Base-by-base conservation (phyloP, 352 stramenopile genomes). In the Phytopythium sindhum region DNA sequence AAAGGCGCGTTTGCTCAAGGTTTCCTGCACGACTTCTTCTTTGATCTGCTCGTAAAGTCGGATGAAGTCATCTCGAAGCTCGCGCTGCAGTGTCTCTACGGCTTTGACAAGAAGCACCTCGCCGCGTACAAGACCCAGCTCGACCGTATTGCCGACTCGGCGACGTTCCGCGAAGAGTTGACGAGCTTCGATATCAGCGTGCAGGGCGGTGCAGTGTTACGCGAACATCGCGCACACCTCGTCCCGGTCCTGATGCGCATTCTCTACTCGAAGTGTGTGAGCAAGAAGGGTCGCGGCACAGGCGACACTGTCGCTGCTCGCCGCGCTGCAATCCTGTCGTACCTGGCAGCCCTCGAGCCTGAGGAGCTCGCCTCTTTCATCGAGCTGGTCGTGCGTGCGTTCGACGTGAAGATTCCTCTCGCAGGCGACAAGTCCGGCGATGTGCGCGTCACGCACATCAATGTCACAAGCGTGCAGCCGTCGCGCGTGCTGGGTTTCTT, bases 221-320 rank as follows among this genome's bases (percentile, higher is more conserved):
- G 73, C 7, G 89, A 96, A 51, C 93, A 98, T 59, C 86, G 91
- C 4, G 65, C 61, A 0, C 74, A 80, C 39, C 73, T 98, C 10
- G 41, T 97, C 7, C 93, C 91, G 9, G 80, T 98, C 4, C 72
- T 98, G 12, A 77, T 96, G 60, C 84, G 93, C 15, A 47, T 98
- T 39, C 60, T 98, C 53, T 98, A 96, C 71, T 91, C 90, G 9
- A 95, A 97, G 61, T 96, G 95, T 44, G 76, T 96, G 26, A 91
- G 89, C 51, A 89, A 90, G 65, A 96, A 89, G 64, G 88, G 83
- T 29, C 79, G 83, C 41, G 94, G 92, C 69, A 81, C 77, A 10
- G 90, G 87, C 11, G 88, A 95, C 65, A 95, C 89, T 0, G 88
- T 96, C 42, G 84, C 82, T 11, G 84, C 86, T 37, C 85, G 91